A percentile compares a stretch with the other conserved stretches of the same genome.
Conservation (phyloP, 2,329 filamentous ascomycete genomes). For the Fusarium sp. region DNA sequence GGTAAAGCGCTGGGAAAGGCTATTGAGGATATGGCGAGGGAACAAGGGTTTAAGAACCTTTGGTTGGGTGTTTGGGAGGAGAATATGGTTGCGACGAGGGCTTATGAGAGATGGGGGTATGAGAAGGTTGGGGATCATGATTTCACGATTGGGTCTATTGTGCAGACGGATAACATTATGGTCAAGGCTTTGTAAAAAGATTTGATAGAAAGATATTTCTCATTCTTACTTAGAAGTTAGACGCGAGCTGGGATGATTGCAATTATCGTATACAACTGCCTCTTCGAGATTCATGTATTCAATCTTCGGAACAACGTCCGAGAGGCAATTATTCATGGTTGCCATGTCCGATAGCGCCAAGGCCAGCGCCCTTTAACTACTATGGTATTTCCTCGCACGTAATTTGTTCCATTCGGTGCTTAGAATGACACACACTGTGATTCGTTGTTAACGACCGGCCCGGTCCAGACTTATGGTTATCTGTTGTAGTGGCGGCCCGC, state of each 20-base stretch:
- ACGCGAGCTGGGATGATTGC: neutral
- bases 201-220: too few species aligned
- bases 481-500: slow-evolving; percentile 18
- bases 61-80: slow-evolving; percentile 63
- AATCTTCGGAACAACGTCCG: neutral
- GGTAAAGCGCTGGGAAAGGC: slow-evolving; percentile 49
- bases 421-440: slow-evolving; percentile 12
- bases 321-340: neutral
- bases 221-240: too few species aligned
- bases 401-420: slow-evolving; percentile 1
- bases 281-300: neutral
- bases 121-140: slow-evolving; percentile 53
- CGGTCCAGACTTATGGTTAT: slow-evolving; percentile 1
- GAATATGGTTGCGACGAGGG: slow-evolving; percentile 53
- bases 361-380: neutral
- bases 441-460: slow-evolving; percentile 23
- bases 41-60: slow-evolving; percentile 53
- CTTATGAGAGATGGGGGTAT: slow-evolving; percentile 58
- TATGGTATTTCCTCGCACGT: neutral
- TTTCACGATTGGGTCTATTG: slow-evolving; percentile 54
- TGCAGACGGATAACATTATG: slow-evolving; percentile 58
- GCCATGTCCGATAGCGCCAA: neutral
- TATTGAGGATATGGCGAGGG: slow-evolving; percentile 50
- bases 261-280: neutral
- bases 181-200: slow-evolving; percentile 44